Evolutionary conservation across 805 yeast genomes (phyloP), one percentile per base, ranked within the genome.

Genomic region (Barnettozyma wickerhamii): DNA sequence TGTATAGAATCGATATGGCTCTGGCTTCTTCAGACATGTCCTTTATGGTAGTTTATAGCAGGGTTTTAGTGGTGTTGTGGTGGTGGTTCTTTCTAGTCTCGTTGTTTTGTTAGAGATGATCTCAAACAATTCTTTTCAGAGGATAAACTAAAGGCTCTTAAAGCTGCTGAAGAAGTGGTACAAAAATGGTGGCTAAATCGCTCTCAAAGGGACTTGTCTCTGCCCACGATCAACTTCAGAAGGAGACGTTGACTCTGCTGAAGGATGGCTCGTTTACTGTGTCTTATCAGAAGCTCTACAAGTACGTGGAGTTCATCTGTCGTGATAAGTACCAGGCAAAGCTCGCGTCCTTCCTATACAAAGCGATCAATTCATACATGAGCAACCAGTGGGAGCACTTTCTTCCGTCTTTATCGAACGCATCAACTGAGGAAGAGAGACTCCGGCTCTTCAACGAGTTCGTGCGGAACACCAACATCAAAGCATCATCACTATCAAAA

Each of bases 301-400:
- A 46, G 35, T 46, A 38, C 32, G 59, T 55, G 4, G 59, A 56
- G 46, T 49, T 56, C 30, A 28, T 56, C 1, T 49, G 53, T 14
- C 41, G 58, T 12, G 55, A 52, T 23, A 53, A 35, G 31, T 42
- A 47, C 13, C 57, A 52, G 17, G 44, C 56, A 2, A n/a, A 18
- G 9, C 30, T 56, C n/a, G 17, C 58, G 0, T 27, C 33, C 6
- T 30, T 30, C 13, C 35, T 55, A 4, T 53, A 40, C 21, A 29
- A 23, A 3, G 41, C 43, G 9, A 40, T 52, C 4, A 32, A 36
- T 17, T 19, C 3, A 2, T 38, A 39, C 26, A 23, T 23, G 26
- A 12, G 12, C 9, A 12, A 9, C 26, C 9, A 23, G 12, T 23
- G 26, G 9, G 26, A 12, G 12, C 12, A 23, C 12, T 23, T 23